Evolutionary conservation across 306 rosid genomes (phyloP), one percentile per base, ranked within the genome.

Genomic region (Benincasa hispida): DNA sequence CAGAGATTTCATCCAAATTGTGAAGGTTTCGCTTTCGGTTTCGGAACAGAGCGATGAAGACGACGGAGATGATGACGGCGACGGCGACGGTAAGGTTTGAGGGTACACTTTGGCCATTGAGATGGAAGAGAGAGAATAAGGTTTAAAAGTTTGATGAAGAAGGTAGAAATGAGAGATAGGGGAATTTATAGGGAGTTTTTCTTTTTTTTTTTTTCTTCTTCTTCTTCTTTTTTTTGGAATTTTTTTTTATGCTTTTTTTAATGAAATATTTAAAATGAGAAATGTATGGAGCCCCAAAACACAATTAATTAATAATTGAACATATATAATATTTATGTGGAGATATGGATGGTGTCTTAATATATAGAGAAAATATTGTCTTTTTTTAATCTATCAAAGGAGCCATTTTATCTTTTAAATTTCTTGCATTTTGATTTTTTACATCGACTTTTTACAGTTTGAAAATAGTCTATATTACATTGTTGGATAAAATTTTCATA

Each of bases 1-100:
- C 9, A 94, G 91, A 14, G 97, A 94, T 80, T 94, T 91, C 97
- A 94, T 89, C 98, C 98, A 94, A 17, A 94, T 70, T 9, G 98
- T 94, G 39, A 83, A 90, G 22, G 80, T 86, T 80, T 87, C 94
- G 81, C 86, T 86, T 68, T 87, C 95, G 79, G 88, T 86, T 68
- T 76, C 60, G 10, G 81, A 66, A 15, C 67, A 72, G 8, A 48
- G 21, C 25, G 76, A 19, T 21, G 63, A 54, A 24, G 53, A 58
- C 14, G 75, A 69, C 19, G 74, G 30, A 37, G 73, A 68, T 5
- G 85, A 62, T 45, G 69, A 78, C 9, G 69, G 63, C 70, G 75
- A 28, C 24, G 69, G 69, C 65, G 75, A 28, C 27, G 59, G 21
- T 34, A 8, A 35, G 74, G 34, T 22, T 27, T 76, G 82, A 54